Percentiles rank a stretch among this genome's conserved stretches.
phyloP scores from a whole-genome alignment of 495 filamentous ascomycete genomes.

The Aspergillus bertholletiae region DNA sequence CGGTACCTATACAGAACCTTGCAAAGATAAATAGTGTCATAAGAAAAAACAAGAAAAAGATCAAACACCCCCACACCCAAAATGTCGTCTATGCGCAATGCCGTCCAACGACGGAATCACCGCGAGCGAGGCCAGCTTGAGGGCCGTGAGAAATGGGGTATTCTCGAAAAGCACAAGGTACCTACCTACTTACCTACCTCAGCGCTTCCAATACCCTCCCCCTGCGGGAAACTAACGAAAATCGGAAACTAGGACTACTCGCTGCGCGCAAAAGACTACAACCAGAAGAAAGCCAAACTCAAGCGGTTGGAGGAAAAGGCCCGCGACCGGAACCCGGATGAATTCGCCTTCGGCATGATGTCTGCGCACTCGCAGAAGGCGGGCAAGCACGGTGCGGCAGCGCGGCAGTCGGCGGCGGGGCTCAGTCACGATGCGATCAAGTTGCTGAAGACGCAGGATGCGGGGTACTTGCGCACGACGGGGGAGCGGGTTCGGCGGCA shows the following conservation, averaged over 20 bases:
- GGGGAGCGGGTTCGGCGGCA: conserved; percentile 56
- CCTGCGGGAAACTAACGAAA: conserved; percentile 20
- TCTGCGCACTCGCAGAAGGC: conserved; percentile 44
- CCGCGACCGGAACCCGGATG: conserved; percentile 86
- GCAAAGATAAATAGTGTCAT: too few relatives aligned
- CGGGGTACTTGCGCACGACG: conserved; percentile 76
- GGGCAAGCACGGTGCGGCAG: conserved; percentile 57
- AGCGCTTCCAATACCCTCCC: neutral
- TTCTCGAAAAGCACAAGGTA: conserved; percentile 88
- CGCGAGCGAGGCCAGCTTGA: conserved; percentile 82
- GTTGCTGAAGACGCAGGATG: conserved; percentile 93
- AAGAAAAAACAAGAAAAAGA: too few relatives aligned
- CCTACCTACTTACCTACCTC: neutral
- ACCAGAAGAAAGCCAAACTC: conserved; percentile 75
- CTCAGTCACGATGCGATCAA: conserved; percentile 69
- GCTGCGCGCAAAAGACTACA: conserved; percentile 84
- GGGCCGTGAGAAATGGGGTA: conserved; percentile 76
- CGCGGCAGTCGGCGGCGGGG: conserved; percentile 35
- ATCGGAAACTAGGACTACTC: conserved; percentile 69
- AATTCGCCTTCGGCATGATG: conserved; percentile 94
- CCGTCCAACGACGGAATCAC: conserved; percentile 73
- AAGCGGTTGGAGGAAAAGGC: conserved; percentile 78
- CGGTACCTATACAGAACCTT: too few relatives aligned
- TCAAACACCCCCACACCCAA: conserved; percentile 9
- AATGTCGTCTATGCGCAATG: conserved; percentile 84